These are phyloP conservation scores for Xylaria flabelliformis DNA, from an alignment of 495 filamentous ascomycete species.

Conservation along the genomic window DNA sequence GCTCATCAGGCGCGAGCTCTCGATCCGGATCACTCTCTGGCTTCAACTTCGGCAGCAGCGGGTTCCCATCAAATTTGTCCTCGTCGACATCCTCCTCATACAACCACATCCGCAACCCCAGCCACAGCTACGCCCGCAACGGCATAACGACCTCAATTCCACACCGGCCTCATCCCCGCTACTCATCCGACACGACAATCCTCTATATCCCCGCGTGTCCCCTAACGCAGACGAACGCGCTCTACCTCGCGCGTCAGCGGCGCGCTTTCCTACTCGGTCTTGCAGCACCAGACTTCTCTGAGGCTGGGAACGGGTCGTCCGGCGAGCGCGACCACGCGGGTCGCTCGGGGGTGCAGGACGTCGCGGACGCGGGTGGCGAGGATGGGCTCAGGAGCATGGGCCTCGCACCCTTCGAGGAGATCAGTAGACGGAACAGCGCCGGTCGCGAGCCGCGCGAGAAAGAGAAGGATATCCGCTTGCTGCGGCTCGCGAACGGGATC, in stretches of 20 bases:
- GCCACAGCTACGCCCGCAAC: not conserved
- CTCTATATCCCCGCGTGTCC: conserved; percentile 86
- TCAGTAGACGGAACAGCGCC: conserved; percentile 12
- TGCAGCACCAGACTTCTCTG: conserved; percentile 22
- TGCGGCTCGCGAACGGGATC: conserved; percentile 51
- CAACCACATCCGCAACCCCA: not conserved
- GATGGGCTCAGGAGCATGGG: conserved; percentile 58
- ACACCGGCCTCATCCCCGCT: conserved; percentile 44
- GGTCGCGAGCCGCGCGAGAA: conserved; percentile 23
- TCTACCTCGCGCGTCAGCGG: conserved; percentile 75
- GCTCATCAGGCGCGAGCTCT: conserved; percentile 9
- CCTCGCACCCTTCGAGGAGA: conserved; percentile 46
- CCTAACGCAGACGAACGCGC: conserved; percentile 76
- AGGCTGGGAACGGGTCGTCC: conserved; percentile 51
- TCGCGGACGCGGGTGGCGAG: conserved; percentile 51
- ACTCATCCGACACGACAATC: conserved; percentile 39
- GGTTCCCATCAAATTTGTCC: not conserved
- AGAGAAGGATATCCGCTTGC: conserved; percentile 25
- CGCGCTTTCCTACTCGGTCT: conserved; percentile 60
- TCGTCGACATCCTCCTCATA: not conserved
- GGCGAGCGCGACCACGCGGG: conserved; percentile 61
- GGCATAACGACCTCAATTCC: not conserved
- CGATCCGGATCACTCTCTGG: not conserved
- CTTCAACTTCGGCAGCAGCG: not conserved
- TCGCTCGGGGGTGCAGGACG: conserved; percentile 57